Evolutionary conservation across 441 rosid genomes (phyloP).

Genomic region (Gossypium laxum): DNA sequence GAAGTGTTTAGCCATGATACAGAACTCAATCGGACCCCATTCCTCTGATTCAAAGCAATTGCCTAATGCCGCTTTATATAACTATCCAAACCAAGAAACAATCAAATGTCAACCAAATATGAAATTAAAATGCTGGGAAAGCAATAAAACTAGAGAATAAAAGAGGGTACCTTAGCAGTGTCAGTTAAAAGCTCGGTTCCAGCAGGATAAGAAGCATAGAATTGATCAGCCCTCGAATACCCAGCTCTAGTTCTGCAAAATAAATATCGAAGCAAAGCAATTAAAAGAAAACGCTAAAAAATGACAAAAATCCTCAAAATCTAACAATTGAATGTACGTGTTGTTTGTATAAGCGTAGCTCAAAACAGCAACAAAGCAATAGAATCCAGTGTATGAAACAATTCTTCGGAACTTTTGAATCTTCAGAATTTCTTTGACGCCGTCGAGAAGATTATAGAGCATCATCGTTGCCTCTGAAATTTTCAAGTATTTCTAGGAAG

Average conservation of each 20-base stretch:
- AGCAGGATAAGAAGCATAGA: slow-evolving; percentile 79
- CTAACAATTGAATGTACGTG: slow-evolving; percentile 42
- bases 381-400: slow-evolving; percentile 67
- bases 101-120: slow-evolving; percentile 4
- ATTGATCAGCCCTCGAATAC: slow-evolving; percentile 75
- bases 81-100: slow-evolving; percentile 25
- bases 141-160: not conserved
- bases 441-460: slow-evolving; percentile 33
- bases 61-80: slow-evolving; percentile 84
- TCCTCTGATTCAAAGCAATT: slow-evolving; percentile 79
- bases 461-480: slow-evolving; percentile 23
- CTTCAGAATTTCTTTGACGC: slow-evolving; percentile 47
- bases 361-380: slow-evolving; percentile 48
- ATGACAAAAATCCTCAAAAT: not conserved
- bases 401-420: slow-evolving; percentile 71
- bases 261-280: not conserved
- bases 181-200: slow-evolving; percentile 83
- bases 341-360: slow-evolving; percentile 65
- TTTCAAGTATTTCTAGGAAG: not conserved
- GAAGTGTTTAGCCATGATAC: slow-evolving; percentile 80
- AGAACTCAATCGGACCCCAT: slow-evolving; percentile 76
- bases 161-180: slow-evolving; percentile 47
- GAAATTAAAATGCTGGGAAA: not conserved
- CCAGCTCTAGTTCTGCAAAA: slow-evolving; percentile 83
- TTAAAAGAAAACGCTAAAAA: not conserved